Conservation (phyloP, 2,329 filamentous ascomycete genomes). For the Clonostachys solani region DNA sequence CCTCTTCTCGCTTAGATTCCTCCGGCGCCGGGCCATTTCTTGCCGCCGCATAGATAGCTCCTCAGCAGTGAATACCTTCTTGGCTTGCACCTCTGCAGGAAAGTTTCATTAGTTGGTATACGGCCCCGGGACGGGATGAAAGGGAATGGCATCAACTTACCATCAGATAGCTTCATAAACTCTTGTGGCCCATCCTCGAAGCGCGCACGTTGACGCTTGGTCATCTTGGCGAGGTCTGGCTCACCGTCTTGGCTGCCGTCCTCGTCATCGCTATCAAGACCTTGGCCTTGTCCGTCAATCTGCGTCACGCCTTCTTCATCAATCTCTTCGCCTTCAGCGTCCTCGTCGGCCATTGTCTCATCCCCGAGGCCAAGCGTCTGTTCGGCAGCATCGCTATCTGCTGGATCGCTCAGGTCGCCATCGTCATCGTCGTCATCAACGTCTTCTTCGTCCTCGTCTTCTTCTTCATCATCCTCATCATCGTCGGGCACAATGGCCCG, state of each 20-base stretch:
- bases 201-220: slow-evolving; percentile 54
- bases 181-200: slow-evolving; percentile 52
- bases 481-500: slow-evolving; percentile 6
- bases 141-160: slow-evolving; percentile 25
- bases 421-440: slow-evolving; percentile 48
- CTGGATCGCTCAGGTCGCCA: slow-evolving; percentile 51
- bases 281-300: slow-evolving; percentile 29
- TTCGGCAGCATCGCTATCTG: slow-evolving; percentile 40
- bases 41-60: slow-evolving; percentile 58
- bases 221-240: slow-evolving; percentile 55
- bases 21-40: slow-evolving; percentile 57
- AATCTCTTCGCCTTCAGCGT: slow-evolving; percentile 42
- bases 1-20: slow-evolving; percentile 61
- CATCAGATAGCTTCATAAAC: slow-evolving; percentile 58
- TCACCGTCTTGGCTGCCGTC: slow-evolving; percentile 42
- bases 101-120: neutral
- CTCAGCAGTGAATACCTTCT: slow-evolving; percentile 58
- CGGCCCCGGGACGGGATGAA: too few species aligned
- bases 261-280: slow-evolving; percentile 37
- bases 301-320: slow-evolving; percentile 34
- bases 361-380: slow-evolving; percentile 32
- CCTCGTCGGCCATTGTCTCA: slow-evolving; percentile 41
- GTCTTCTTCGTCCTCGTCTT: slow-evolving; percentile 12
- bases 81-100: slow-evolving; percentile 55
- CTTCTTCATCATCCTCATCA: neutral